phyloP scores from a whole-genome alignment of 208 protist species.

The Phytomonas sp. region DNA sequence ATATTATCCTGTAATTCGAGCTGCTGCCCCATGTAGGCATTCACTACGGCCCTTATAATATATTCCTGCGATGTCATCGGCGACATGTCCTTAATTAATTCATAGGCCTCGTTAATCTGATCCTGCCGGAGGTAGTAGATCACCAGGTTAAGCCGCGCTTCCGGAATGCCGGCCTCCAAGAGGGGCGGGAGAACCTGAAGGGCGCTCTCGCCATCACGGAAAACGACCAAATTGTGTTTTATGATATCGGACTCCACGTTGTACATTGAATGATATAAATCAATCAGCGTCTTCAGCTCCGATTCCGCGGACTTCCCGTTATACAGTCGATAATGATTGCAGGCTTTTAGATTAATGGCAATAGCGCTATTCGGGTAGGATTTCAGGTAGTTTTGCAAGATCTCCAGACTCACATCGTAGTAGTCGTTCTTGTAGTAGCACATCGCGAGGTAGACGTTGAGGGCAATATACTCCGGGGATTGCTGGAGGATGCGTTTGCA shows the following conservation, averaged over 20 bases:
- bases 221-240: constrained; percentile 96
- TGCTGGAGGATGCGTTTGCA: constrained; percentile 96
- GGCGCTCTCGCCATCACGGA: constrained; percentile 93
- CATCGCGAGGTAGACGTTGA: constrained; percentile 96
- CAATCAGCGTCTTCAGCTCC: constrained; percentile 88
- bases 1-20: constrained; percentile 87
- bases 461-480: constrained; percentile 87
- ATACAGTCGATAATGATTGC: constrained; percentile 93
- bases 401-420: constrained; percentile 92
- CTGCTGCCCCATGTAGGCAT: constrained; percentile 88
- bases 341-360: constrained; percentile 96
- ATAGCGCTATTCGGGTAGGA: constrained; percentile 87
- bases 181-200: constrained; percentile 92
- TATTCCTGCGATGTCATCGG: constrained; percentile 91
- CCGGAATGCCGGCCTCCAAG: constrained; percentile 87
- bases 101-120: constrained; percentile 91
- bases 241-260: constrained; percentile 91
- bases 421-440: constrained; percentile 98
- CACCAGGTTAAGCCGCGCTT: constrained; percentile 94
- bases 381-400: constrained; percentile 88
- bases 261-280: constrained; percentile 83
- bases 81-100: constrained; percentile 92
- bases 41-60: constrained; percentile 94
- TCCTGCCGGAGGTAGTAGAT: constrained; percentile 95
- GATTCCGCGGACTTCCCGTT: constrained; percentile 90